Conservation (phyloP, 106 monocot species). For the Gastrodia elata region DNA sequence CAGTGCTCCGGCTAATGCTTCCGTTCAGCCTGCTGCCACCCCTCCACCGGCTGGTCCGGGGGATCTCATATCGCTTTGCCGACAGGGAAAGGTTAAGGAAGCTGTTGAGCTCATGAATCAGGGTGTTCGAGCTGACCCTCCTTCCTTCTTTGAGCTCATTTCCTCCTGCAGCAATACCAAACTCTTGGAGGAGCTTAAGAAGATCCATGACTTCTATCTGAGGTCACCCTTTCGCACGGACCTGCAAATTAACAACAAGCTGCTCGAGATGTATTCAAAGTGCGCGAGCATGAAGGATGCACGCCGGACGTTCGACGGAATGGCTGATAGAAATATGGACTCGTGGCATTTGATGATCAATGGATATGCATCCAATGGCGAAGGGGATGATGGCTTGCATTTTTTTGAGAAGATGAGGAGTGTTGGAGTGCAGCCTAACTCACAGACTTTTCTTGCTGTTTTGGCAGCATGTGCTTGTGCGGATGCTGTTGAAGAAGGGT, state of each 20-base stretch:
- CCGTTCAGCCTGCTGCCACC: conserved; percentile 4
- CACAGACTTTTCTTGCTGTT: conserved; percentile 44
- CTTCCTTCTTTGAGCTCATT: conserved; percentile 43
- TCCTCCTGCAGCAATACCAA: conserved; percentile 46
- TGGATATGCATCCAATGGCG: conserved; percentile 49
- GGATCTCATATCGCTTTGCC: conserved; percentile 42
- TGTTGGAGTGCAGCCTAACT: conserved; percentile 35
- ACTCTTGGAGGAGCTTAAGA: conserved; percentile 63
- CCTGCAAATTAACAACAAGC: conserved; percentile 50
- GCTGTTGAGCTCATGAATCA: conserved; percentile 47
- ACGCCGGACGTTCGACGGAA: conserved; percentile 63
- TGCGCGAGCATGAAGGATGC: conserved; percentile 56
- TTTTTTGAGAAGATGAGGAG: conserved; percentile 74
- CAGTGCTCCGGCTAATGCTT: background rate
- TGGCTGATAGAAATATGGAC: conserved; percentile 65
- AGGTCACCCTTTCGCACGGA: conserved; percentile 68
- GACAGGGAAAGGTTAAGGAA: conserved; percentile 65
- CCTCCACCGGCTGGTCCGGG: conserved; percentile 32
- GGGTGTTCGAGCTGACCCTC: conserved; percentile 38
- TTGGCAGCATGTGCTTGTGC: conserved; percentile 58
- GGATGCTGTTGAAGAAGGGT: conserved; percentile 82
- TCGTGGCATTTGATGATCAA: conserved; percentile 74
- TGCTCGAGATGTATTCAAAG: conserved; percentile 55
- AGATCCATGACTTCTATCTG: conserved; percentile 62
- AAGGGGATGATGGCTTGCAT: conserved; percentile 79